Evolutionary conservation across 225 moss, liverwort and hornwort genomes (phyloP).

Genomic region (Marchantia polymorpha): DNA sequence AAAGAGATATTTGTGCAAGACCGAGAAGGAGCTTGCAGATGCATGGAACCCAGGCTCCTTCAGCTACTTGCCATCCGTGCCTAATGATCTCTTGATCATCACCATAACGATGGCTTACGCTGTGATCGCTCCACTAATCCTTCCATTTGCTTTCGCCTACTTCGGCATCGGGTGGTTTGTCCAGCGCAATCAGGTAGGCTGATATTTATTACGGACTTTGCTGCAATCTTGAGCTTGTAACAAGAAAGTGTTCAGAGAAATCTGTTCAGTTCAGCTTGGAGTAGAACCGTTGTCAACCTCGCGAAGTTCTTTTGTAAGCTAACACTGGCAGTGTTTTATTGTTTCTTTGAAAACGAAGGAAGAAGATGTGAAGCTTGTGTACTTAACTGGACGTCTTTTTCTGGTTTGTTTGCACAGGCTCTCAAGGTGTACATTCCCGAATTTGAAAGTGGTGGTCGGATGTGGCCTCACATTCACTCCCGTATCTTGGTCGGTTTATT

Average conservation of each 20-base stretch:
- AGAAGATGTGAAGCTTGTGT: no score
- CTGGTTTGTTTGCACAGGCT: slow-evolving; percentile 36
- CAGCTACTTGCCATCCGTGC: slow-evolving; percentile 58
- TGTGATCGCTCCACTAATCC: slow-evolving; percentile 80
- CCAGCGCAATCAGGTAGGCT: slow-evolving; percentile 77
- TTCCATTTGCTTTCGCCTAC: slow-evolving; percentile 67
- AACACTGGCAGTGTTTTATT: no score
- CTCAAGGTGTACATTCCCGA: slow-evolving; percentile 56
- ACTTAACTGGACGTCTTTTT: not conserved
- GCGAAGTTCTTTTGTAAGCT: no score
- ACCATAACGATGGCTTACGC: slow-evolving; percentile 69
- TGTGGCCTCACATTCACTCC: slow-evolving; percentile 63
- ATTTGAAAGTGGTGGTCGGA: slow-evolving; percentile 56
- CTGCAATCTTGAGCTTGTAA: no score
- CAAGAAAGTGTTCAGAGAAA: no score
- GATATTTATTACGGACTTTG: no score
- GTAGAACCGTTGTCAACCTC: no score
- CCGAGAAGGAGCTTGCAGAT: slow-evolving; percentile 66
- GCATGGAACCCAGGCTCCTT: slow-evolving; percentile 85
- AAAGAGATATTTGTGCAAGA: slow-evolving; percentile 62
- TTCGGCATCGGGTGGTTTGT: slow-evolving; percentile 80
- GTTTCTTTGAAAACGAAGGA: no score
- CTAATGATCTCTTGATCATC: slow-evolving; percentile 79
- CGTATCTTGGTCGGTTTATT: slow-evolving; percentile 49
- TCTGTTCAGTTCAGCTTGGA: no score